phyloP scores from a whole-genome alignment of 352 stramenopile genomes.

The Globisporangium abappressorium region DNA sequence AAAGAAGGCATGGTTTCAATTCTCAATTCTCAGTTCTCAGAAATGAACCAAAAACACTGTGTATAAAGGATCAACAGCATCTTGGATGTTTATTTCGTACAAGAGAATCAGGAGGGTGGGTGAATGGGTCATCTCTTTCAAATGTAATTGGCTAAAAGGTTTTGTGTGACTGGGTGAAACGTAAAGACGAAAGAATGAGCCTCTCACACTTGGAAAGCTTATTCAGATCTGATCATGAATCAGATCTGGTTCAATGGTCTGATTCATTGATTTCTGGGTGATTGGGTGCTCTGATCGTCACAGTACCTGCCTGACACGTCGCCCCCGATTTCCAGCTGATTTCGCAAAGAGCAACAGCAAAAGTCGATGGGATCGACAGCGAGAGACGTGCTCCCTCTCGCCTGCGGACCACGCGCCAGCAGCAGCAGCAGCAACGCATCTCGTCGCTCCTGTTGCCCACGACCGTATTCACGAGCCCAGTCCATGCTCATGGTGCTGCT shows the following conservation, averaged over 20 bases:
- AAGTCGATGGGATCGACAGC: neutral
- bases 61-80: too few species aligned
- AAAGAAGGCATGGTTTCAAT: too few species aligned
- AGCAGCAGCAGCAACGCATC: neutral
- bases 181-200: too few species aligned
- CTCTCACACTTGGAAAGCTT: too few species aligned
- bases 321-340: neutral
- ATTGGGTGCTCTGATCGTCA: neutral
- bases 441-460: neutral
- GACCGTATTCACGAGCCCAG: neutral
- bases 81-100: too few species aligned
- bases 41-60: too few species aligned
- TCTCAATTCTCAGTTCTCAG: too few species aligned
- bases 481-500: neutral
- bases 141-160: too few species aligned
- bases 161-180: too few species aligned
- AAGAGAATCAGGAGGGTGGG: too few species aligned
- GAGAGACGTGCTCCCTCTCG: neutral
- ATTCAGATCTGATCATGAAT: neutral
- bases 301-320: constrained; percentile 2
- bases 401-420: neutral
- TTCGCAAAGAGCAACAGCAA: neutral
- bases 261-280: neutral
- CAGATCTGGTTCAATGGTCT: neutral
- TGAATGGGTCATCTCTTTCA: too few species aligned